Evolutionary conservation across 495 filamentous ascomycete genomes (phyloP), one percentile per base, ranked within the genome.

Genomic region (Xylaria intraflava): DNA sequence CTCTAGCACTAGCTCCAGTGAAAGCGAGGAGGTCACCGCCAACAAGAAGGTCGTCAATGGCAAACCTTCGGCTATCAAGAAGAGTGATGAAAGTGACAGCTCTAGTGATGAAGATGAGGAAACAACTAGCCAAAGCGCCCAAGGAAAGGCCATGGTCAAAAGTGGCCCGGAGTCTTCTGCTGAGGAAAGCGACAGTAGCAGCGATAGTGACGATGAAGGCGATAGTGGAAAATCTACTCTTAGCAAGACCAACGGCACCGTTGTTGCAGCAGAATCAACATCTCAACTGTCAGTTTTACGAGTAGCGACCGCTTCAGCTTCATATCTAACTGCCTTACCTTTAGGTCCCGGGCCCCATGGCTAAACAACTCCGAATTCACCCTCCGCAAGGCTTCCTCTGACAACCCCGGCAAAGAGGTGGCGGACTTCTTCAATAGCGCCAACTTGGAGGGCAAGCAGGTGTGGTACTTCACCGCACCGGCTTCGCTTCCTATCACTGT

Each of bases 401-500:
- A 61, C 29, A 62, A 67, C 27, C 64, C 62, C 1, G 63, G 49
- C 22, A 60, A 66, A 42, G 63, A 68, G 46, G 57, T 69, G 9
- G 42, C 66, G 11, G 58, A 65, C 6, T 64, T 69, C 33, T 72
- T 76, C 50, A 69, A 53, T 46, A 68, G 71, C n/a, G 64, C 73
- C 36, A 72, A 73, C 47, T 35, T 69, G 7, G 63, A 74, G 27
- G 75, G 73, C 60, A 76, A 77, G 62, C 72, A 78, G 50, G 62
- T 78, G 23, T 78, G 73, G 75, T 76, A 74, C 54, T 78, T 78
- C 46, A 78, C 73, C 0, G 69, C 69, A 10, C 75, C 75, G 1
- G 72, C 72, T 11, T 73, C 72, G 14, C 53, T 78, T 10, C 73
- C 73, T 2, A 75, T 78, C 46, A 72, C 73, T 19, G 71, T 78